Base-by-base conservation (phyloP, 176 grass and related monocot genomes). In the Otatea glauca region DNA sequence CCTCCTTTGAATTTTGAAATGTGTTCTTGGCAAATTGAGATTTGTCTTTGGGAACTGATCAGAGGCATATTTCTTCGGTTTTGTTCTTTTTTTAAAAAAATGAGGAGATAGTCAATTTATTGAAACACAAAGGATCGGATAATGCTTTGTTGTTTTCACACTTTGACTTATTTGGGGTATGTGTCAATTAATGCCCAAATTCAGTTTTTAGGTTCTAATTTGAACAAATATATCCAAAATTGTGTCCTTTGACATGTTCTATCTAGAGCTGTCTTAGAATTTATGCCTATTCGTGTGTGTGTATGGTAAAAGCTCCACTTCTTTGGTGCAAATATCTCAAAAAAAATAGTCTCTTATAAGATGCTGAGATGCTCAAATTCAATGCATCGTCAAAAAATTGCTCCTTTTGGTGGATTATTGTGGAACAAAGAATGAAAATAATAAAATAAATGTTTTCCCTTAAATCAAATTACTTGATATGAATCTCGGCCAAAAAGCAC, bases 1-100 rank as follows among this genome's bases (percentile, higher is more conserved):
- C 20, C 51, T 59, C 21, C 74, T 15, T 60, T 21, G 50, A 91
- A 91, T 80, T 80, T 91, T 75, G 59, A 21, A 87, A 44, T 68
- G 50, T 70, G 80, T 60, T 80, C 13, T 61, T 32, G 34, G 14
- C 23, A 62, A 34, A 61, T 87, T 84, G 41, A 3, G 61, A 45
- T 75, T 75, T 68, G 3, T 53, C 68, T 9, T 27, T 58, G 48
- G 43, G 16, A 21, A 62, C 5, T 71, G 41, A 71, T 75, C 43
- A 6, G 16, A 15, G 3, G 32, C 70, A 20, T 65, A 60, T 4
- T 20, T 29, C 17, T 29, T 3, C 11, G 6, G 24, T 50, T 85
- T 51, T 74, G 0, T 32, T 74, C 59, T 68, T 23, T 41, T 51
- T 83, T 82, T 23, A 16, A 74, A 68, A 14, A 73, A 66, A 82